Conservation (phyloP, 768 basidiomycete species). For the Naganishia vaughanmartiniae region DNA sequence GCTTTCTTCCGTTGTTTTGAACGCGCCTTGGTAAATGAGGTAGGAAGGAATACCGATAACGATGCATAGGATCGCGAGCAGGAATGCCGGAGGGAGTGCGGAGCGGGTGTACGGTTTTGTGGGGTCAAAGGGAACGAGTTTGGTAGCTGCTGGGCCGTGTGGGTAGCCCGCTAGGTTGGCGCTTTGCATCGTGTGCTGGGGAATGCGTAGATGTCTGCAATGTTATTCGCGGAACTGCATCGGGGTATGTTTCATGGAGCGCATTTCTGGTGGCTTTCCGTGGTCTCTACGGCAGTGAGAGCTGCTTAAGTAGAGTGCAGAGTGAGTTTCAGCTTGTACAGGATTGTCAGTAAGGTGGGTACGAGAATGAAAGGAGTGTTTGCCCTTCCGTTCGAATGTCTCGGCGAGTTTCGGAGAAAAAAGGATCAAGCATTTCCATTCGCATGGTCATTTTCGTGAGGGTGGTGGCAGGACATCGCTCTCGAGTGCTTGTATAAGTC, state of each 20-base stretch:
- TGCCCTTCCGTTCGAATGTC: too few species aligned
- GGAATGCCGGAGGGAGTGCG: constrained; percentile 28
- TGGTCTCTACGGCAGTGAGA: not conserved
- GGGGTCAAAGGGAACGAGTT: constrained; percentile 25
- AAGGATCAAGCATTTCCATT: too few species aligned
- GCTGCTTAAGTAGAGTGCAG: not conserved
- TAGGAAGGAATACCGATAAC: constrained; percentile 31
- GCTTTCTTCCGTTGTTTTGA: constrained; percentile 11
- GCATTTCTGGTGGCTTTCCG: not conserved
- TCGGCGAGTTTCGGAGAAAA: too few species aligned
- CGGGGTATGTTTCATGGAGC: not conserved
- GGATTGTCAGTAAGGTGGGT: too few species aligned
- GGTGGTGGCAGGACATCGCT: too few species aligned
- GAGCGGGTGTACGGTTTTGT: constrained; percentile 16
- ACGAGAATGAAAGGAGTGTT: too few species aligned
- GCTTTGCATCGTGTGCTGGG: not conserved
- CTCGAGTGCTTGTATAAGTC: too few species aligned
- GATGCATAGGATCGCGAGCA: constrained; percentile 28
- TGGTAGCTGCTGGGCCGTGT: constrained; percentile 8
- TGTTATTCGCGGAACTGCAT: not conserved
- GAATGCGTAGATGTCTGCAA: not conserved
- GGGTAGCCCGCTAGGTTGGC: not conserved
- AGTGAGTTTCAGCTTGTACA: not conserved
- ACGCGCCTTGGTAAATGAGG: constrained; percentile 25
- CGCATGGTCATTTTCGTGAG: too few species aligned